These are phyloP conservation scores for Macrophomina pseudophaseolina DNA, from an alignment of 2,329 filamentous ascomycete species.

Conservation along the genomic window DNA sequence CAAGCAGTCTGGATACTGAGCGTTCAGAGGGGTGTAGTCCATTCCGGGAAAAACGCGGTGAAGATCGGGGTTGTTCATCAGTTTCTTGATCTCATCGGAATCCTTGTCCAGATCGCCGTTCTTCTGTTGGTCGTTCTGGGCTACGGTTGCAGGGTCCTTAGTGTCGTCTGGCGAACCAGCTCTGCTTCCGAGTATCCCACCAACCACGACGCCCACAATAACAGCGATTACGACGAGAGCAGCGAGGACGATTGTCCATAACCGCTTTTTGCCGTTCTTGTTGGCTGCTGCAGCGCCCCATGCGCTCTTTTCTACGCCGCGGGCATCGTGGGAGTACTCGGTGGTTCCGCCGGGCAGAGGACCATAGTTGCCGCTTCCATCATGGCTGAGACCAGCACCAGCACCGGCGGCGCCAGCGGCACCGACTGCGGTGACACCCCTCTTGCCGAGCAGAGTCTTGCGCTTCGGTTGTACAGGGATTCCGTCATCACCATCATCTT, in stretches of 20 bases:
- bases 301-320: conserved; percentile 64
- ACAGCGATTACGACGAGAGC: conserved; percentile 70
- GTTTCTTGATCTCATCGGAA: conserved; percentile 77
- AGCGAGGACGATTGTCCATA: conserved; percentile 72
- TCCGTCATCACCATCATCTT: conserved; percentile 87
- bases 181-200: conserved; percentile 67
- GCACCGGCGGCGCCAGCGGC: conserved; percentile 41
- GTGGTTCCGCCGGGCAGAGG: conserved; percentile 53
- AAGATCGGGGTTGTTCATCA: conserved; percentile 80
- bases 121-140: conserved; percentile 62
- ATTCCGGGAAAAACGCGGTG: conserved; percentile 95
- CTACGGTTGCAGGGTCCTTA: conserved; percentile 38
- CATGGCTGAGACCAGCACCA: conserved; percentile 33
- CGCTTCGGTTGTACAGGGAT: conserved; percentile 59
- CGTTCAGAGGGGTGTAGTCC: conserved; percentile 91
- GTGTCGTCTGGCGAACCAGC: conserved; percentile 40
- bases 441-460: conserved; percentile 50
- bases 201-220: conserved; percentile 75
- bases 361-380: conserved; percentile 60
- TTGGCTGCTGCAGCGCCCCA: conserved; percentile 65
- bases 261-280: conserved; percentile 68
- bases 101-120: conserved; percentile 76
- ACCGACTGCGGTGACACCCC: conserved; percentile 53
- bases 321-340: conserved; percentile 25
- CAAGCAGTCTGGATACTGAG: conserved; percentile 86